Evolutionary conservation across 805 yeast species (phyloP), one percentile per base, ranked within the genome.

Genomic region (Lipomyces chichibuensis): DNA sequence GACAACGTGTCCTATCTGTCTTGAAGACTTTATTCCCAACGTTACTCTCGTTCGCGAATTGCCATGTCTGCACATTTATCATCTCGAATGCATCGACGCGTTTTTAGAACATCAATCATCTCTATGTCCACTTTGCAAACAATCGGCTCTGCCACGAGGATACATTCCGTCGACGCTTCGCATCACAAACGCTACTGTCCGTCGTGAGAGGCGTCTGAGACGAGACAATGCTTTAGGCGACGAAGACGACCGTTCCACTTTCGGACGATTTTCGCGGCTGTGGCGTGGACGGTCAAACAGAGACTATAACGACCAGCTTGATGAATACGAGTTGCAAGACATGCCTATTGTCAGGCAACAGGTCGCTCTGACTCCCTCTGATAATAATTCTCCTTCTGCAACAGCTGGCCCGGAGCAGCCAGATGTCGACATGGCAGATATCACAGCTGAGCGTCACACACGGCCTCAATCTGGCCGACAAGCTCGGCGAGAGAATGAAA

Each of bases 41-140:
- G 93, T 88, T 59, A 73, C 77, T 4, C 74, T 78, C 1, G 71
- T 71, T 14, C 83, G 96, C 67, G 92, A 91, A 0, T 80, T 91
- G 57, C 84, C 91, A 13, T 91, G 96, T 79, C 89, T 91, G 17
- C 96, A 91, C 78, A 91, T 87, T 13, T 91, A 87, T 83, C 96
- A 91, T 74, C 83, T 88, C 9, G 87, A 83, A 13, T 91, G 96
- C 76, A 83, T 91, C 62, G 95, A 90, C 74, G 92, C 92, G 1
- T 91, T 95, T 92, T 80, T 91, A 46, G 86, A 84, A 4, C 85
- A 85, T 71, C 81, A 91, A 70, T 83, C 90, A 62, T 90, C 92
- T 0, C 87, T 90, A 73, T 91, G 96, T 76, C 96, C 96, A 8
- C 84, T 88, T 81, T 91, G 97, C 77, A 69, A 69, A 56, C 72